These are phyloP conservation scores for Fraxinus sp. DNA, from an alignment of 305 asterid species.

Conservation along the genomic window DNA sequence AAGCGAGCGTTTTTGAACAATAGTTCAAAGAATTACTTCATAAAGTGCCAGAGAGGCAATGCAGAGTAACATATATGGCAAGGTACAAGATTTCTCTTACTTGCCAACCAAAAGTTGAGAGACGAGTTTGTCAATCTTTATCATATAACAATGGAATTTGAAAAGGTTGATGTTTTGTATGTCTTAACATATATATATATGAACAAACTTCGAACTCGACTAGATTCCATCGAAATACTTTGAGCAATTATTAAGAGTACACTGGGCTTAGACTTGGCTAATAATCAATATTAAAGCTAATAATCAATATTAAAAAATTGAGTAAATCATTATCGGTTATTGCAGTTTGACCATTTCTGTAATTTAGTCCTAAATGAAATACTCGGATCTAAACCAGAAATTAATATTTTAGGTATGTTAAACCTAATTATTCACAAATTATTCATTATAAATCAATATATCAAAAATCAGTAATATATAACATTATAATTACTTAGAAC, in stretches of 20 bases:
- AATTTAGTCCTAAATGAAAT: neutral
- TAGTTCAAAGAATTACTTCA: neutral
- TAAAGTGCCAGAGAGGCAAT: constrained; percentile 13
- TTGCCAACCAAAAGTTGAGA: neutral
- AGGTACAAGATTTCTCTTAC: neutral
- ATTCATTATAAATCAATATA: neutral
- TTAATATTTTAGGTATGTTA: neutral
- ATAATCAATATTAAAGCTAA: neutral
- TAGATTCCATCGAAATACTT: neutral
- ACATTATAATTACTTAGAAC: neutral
- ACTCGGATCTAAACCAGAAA: neutral
- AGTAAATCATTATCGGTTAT: neutral
- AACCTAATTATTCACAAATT: neutral
- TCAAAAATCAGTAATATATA: neutral
- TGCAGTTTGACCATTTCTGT: neutral
- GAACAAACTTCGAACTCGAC: neutral
- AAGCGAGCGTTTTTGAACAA: neutral
- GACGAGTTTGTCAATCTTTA: neutral
- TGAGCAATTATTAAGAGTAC: neutral
- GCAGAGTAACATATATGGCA: neutral
- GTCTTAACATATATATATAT: neutral
- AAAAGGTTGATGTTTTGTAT: neutral
- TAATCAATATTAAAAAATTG: neutral
- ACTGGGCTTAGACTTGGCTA: neutral
- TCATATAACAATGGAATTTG: neutral